Evolutionary conservation across 2,329 filamentous ascomycete species (phyloP).

Genomic region (Paraconiothyrium brasiliense): DNA sequence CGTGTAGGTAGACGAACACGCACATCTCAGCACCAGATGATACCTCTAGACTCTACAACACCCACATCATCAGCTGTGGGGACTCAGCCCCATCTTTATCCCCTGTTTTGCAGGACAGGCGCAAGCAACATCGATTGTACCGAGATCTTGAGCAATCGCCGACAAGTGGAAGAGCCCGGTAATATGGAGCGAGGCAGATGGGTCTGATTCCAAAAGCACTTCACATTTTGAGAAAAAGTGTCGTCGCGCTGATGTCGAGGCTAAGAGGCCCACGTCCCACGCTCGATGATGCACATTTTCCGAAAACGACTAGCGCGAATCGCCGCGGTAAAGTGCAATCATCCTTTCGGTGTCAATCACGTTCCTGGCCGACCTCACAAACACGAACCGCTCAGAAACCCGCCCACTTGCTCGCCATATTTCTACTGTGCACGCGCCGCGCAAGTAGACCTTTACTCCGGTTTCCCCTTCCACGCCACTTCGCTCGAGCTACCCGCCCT

Average conservation of each 20-base stretch:
- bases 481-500: conserved; percentile 12
- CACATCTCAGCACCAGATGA: not conserved
- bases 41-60: not conserved
- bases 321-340: conserved; percentile 11
- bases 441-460: not conserved
- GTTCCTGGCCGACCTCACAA: conserved; percentile 4
- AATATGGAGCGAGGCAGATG: too few species aligned
- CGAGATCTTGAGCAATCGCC: not conserved
- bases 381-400: conserved; percentile 1
- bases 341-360: conserved; percentile 1
- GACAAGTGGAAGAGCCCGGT: too few species aligned
- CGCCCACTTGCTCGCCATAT: conserved; percentile 3
- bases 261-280: conserved; percentile 4
- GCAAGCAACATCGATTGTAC: not conserved
- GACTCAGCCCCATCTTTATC: not conserved
- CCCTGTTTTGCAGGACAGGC: not conserved
- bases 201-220: too few species aligned
- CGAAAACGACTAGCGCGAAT: not conserved
- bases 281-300: conserved; percentile 1
- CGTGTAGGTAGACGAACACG: not conserved
- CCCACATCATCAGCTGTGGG: not conserved
- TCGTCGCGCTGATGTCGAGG: not conserved
- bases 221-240: not conserved
- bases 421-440: conserved; percentile 4
- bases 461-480: not conserved